Conservation (phyloP, 1,139 yeast species). For the Saccharomyces hybrid region DNA sequence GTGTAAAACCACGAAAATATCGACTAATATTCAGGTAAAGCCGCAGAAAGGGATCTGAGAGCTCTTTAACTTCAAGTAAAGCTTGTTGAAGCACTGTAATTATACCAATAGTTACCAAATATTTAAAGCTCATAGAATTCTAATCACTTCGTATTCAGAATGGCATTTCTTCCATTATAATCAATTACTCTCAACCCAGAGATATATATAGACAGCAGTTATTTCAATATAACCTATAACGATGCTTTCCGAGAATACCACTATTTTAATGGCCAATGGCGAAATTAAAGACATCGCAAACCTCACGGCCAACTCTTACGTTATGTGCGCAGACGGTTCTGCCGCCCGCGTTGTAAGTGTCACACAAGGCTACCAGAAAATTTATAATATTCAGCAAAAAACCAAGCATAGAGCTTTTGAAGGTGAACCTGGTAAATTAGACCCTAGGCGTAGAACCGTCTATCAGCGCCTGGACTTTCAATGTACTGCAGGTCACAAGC, state of each 20-base stretch:
- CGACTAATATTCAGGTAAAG: too few species aligned
- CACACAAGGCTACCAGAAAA: slow-evolving; percentile 37
- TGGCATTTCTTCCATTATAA: too few species aligned
- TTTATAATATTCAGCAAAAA: slow-evolving; percentile 34
- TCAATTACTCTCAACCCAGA: too few species aligned
- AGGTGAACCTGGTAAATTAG: slow-evolving; percentile 15
- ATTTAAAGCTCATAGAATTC: too few species aligned
- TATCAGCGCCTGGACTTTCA: slow-evolving; percentile 27
- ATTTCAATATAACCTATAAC: too few species aligned
- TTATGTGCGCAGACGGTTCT: slow-evolving; percentile 39
- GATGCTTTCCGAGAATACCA: slow-evolving; percentile 34
- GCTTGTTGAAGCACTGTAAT: too few species aligned
- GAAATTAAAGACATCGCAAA: slow-evolving; percentile 31
- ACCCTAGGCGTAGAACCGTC: slow-evolving; percentile 14
- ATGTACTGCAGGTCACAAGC: slow-evolving; percentile 34
- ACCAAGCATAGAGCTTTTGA: slow-evolving; percentile 24
- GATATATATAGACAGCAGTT: too few species aligned
- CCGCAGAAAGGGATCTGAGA: too few species aligned
- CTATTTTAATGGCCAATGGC: slow-evolving; percentile 39
- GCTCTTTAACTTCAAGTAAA: too few species aligned
- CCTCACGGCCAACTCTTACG: slow-evolving; percentile 34
- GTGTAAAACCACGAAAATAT: too few species aligned
- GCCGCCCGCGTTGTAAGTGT: slow-evolving; percentile 35
- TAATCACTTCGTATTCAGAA: too few species aligned
- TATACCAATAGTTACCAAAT: too few species aligned